Evolutionary conservation across 177 flowering plant genomes (phyloP), one percentile per base, ranked within the genome.

Genomic region (Vitis hybrid): DNA sequence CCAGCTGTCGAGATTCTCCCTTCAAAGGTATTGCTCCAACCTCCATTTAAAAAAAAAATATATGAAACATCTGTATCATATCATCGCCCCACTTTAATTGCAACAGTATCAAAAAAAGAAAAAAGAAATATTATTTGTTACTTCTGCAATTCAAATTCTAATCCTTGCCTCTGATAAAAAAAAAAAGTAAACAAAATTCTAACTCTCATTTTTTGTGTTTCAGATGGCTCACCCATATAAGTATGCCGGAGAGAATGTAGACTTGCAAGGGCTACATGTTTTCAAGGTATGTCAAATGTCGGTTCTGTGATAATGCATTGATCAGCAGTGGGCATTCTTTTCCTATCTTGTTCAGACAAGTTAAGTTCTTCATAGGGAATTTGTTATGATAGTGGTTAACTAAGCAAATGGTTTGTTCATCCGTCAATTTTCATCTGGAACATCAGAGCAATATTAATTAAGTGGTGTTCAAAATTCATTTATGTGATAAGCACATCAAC

Each of bases 1-100:
- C 98, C 98, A 8, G 98, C 98, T 18, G 97, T 93, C 48, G 98
- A 93, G 83, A 86, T 93, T 80, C 62, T 90, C 51, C 97, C 98
- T 55, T 91, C 97, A 71, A 93, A 90, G 97, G 98, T 89, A 56
- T 52, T 45, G 23, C 50, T 6, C 21, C 50, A 10, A 19, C 21
- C 26, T 5, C 18, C 3, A 14, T 10, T 61, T 34, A 7, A 13
- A 34, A 17, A 10, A 15, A 30, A 12, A 19, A n/a, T 4, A 14
- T 1, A 14, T 10, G 15, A 52, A 11, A 34, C 10, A 40, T 40
- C 13, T 4, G 15, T 14, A 30, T 30, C 9, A 14, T 23, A 17
- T 4, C 56, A 60, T 5, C 18, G 7, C 56, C 56, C 56, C 56
- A 54, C 56, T 17, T 18, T 11, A 51, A 7, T 40, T 40, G 45